Evolutionary conservation across 441 rosid species (phyloP), one percentile per base, ranked within the genome.

Genomic region (Populus hybrid): DNA sequence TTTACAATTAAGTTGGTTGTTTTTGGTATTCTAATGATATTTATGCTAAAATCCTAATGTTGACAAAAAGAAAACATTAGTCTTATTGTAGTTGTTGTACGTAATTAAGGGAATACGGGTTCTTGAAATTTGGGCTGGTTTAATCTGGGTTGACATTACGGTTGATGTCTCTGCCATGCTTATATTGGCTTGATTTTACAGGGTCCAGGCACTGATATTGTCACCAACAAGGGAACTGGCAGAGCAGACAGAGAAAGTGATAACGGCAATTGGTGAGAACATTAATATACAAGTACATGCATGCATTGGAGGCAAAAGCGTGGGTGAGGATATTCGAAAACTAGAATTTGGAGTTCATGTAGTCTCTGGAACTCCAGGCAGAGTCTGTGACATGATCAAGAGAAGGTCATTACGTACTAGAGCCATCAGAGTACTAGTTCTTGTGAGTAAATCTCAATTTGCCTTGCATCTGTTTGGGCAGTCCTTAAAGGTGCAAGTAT

Each of bases 311-410:
- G 99, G 99, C 59, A 94, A 94, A 87, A 96, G 99, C 76, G 91
- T 96, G 28, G 99, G 99, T 3, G 99, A 96, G 77, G 99, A 96
- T 78, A 96, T 96, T 21, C 88, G 97, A 78, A 96, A 96, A 85
- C 90, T 96, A 26, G 98, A 94, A 73, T 76, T 87, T 79, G 99
- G 98, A 28, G 98, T 96, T 74, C 99, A 96, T 34, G 92, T 94
- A 59, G 99, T 96, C 24, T 96, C 99, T 21, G 98, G 99, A 76
- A 94, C 99, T 35, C 99, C 99, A 6, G 99, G 99, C 21, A 92
- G 99, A 83, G 99, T 96, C 24, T 94, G 96, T 81, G 99, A 94
- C 76, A 96, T 96, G 99, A 96, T 96, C 77, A 96, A 94, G 93
- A 91, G 99, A 87, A 91, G 94, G 82, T 94, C 97, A 10, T 80